Base-by-base conservation (phyloP, 2,329 filamentous ascomycete genomes). In the Aciculosporium take region DNA sequence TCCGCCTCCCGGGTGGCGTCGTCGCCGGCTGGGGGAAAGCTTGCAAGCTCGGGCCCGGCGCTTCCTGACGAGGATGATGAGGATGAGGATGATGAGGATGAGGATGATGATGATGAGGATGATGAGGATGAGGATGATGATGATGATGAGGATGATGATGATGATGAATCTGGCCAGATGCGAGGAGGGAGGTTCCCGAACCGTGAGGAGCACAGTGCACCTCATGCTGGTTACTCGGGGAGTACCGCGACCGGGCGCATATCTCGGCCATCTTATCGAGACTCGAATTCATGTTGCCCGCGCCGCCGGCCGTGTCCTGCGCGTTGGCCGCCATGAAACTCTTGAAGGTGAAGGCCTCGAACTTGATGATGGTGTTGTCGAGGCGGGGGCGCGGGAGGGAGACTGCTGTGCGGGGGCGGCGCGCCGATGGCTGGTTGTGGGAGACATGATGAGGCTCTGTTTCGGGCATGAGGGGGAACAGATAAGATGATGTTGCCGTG, bases 261-360 rank as follows among this genome's bases (percentile, higher is more conserved):
- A 81, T 80, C 55, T 80, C 76, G 9, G 76, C 76, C 50, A 81
- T 80, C 31, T 74, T 69, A 46, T 80, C 75, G 38, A 81, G 60
- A 50, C 79, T 74, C 10, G 74, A 64, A 39, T 66, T 65, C 45
- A 79, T 73, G 44, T 71, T 66, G 37, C 59, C 59, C 5, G 58
- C 59, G 4, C 51, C 53, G 39, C n/a, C n/a, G 62, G 61, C 38
- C 65, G 60, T 1, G 61, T n/a, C 60, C 45, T 72, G 65, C 37
- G 75, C 64, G 44, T 72, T 70, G 39, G 69, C 67, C 64, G 69
- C 67, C 64, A 81, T 70, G 51, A 80, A 77, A 46, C 69, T 73
- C 54, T 75, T 78, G 61, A 79, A 79, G 40, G 67, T 74, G 49
- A 79, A 81, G 10, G 74, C 76, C 46, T 79, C 74, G 13, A 79